Conservation (phyloP, 305 asterid species). For the Solanum hybrid region DNA sequence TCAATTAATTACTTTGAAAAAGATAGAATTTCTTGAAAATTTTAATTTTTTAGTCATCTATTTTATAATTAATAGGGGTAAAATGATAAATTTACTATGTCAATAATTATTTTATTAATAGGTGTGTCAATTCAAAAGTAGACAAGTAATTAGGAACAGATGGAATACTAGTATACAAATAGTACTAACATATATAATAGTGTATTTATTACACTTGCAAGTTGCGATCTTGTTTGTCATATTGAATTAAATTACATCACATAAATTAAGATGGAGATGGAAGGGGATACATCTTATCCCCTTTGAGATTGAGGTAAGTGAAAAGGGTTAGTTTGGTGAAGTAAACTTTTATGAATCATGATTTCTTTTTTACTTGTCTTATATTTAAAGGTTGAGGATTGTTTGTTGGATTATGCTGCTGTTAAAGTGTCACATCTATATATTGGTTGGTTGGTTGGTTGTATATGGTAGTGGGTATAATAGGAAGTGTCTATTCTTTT, state of each 20-base stretch:
- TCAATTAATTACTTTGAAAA: no score
- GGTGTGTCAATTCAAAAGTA: no score
- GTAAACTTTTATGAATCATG: background rate
- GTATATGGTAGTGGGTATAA: background rate
- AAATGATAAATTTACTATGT: no score
- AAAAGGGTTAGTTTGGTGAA: background rate
- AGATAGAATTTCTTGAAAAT: no score
- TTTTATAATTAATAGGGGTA: no score
- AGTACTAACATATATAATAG: constrained; percentile 1
- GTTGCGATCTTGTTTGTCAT: background rate
- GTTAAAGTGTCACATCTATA: background rate
- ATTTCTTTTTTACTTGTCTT: background rate
- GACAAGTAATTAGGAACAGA: no score
- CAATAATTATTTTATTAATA: no score
- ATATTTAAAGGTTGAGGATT: background rate
- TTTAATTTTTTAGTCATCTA: no score
- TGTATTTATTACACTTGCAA: background rate
- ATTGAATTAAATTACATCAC: no score
- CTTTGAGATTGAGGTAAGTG: background rate
- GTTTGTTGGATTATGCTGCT: background rate
- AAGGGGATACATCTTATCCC: background rate
- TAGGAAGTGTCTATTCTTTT: background rate
- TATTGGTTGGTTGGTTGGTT: background rate
- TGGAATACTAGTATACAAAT: background rate
- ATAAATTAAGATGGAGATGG: no score